Conservation (phyloP, 1,284 basidiomycete species). For the Tylopilus sp. region DNA sequence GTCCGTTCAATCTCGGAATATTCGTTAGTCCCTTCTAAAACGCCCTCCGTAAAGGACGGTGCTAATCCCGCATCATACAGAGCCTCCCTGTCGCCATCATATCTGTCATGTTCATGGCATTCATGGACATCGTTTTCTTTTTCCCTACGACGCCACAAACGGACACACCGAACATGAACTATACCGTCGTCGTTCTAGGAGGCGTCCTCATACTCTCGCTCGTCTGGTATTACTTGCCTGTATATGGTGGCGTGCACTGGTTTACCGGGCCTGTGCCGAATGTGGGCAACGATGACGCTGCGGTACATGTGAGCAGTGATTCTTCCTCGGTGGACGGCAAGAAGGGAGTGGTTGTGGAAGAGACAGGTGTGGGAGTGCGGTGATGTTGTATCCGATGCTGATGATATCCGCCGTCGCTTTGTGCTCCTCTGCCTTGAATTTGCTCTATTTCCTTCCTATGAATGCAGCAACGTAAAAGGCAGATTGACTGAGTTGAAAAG, state of each 20-base stretch:
- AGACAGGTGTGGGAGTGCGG: background rate
- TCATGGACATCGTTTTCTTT: slow-evolving; percentile 60
- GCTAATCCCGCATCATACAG: slow-evolving; percentile 32
- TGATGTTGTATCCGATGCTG: background rate
- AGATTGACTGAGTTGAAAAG: too few relatives aligned
- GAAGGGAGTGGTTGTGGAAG: background rate
- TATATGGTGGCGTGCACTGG: slow-evolving; percentile 67
- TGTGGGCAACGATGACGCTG: slow-evolving; percentile 18
- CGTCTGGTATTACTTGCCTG: slow-evolving; percentile 63
- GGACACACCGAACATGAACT: slow-evolving; percentile 59
- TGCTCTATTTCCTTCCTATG: too few relatives aligned
- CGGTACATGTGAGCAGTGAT: background rate
- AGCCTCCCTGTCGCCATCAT: slow-evolving; percentile 53
- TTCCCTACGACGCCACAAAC: slow-evolving; percentile 57
- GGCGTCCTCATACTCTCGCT: slow-evolving; percentile 56
- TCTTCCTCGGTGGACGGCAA: background rate
- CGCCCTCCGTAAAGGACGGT: background rate
- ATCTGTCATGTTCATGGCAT: slow-evolving; percentile 58
- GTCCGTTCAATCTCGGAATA: slow-evolving; percentile 62
- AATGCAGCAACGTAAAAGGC: too few relatives aligned
- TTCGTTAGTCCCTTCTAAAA: slow-evolving; percentile 44
- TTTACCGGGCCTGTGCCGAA: slow-evolving; percentile 58
- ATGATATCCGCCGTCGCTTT: background rate
- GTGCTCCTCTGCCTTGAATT: background rate
- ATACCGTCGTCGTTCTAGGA: slow-evolving; percentile 59